Evolutionary conservation across 2,329 filamentous ascomycete genomes (phyloP).

Genomic region (Epichloe gansuensis): DNA sequence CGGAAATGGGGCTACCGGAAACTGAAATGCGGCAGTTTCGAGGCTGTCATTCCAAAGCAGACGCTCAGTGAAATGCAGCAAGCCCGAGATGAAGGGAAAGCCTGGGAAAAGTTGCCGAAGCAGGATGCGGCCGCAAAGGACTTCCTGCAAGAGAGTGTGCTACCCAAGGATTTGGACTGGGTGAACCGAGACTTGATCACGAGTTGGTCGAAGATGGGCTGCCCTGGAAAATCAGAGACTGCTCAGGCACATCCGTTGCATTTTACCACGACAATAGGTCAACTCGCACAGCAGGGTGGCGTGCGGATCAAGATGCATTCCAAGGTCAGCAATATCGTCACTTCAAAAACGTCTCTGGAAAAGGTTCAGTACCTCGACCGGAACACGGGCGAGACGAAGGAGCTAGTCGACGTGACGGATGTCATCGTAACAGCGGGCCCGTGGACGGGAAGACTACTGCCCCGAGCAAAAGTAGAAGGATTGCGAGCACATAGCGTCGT

Average conservation of each 20-base stretch:
- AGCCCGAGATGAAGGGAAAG: slow-evolving; percentile 22
- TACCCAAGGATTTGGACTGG: slow-evolving; percentile 79
- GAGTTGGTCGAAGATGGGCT: slow-evolving; percentile 72
- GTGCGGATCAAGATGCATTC: slow-evolving; percentile 54
- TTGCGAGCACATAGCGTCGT: slow-evolving; percentile 54
- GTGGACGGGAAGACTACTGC: slow-evolving; percentile 49
- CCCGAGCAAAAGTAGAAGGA: slow-evolving; percentile 43
- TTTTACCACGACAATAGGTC: slow-evolving; percentile 76
- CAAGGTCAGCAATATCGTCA: slow-evolving; percentile 53
- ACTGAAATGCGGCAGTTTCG: slow-evolving; percentile 56
- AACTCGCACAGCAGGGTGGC: slow-evolving; percentile 57
- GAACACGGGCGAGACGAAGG: slow-evolving; percentile 20
- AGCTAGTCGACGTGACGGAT: slow-evolving; percentile 35
- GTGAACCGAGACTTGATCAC: slow-evolving; percentile 53
- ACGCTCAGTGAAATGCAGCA: slow-evolving; percentile 20
- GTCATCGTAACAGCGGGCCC: slow-evolving; percentile 45
- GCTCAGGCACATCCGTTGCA: slow-evolving; percentile 88
- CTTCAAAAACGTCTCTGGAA: slow-evolving; percentile 37
- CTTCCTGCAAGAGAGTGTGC: slow-evolving; percentile 40
- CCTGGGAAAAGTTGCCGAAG: slow-evolving; percentile 51
- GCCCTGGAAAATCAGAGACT: slow-evolving; percentile 55
- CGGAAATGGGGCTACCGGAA: slow-evolving; percentile 77
- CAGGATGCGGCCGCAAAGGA: slow-evolving; percentile 35
- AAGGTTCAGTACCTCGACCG: slow-evolving; percentile 49
- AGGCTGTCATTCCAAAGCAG: slow-evolving; percentile 24